Percentiles rank a stretch among this genome's conserved stretches.
phyloP scores from a whole-genome alignment of 2,329 filamentous ascomycete species.

The Pseudogymnoascus sp. region DNA sequence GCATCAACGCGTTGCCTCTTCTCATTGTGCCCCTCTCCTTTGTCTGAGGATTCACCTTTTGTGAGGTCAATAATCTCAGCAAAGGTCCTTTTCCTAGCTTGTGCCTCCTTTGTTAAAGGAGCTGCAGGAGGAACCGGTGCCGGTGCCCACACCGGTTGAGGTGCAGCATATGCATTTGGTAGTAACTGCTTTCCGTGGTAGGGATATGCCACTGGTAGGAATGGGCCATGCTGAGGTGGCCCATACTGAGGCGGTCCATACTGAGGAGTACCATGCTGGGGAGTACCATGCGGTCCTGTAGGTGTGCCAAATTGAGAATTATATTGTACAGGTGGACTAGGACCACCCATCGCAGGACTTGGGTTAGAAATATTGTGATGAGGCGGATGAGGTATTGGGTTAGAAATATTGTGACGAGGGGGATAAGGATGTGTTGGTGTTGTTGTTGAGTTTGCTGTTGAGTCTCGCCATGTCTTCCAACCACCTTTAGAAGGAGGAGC shows the following conservation, averaged over 20 bases:
- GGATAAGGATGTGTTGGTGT: not conserved
- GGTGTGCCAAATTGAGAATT: not conserved
- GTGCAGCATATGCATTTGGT: not conserved
- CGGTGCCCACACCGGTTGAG: not conserved
- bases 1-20: not conserved
- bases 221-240: not conserved
- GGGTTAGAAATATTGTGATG: not conserved
- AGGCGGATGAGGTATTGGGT: not conserved
- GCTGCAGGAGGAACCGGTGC: not conserved
- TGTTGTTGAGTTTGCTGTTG: not conserved
- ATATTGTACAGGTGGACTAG: not conserved
- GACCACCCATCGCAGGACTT: not conserved
- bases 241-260: not conserved
- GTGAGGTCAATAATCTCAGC: slow-evolving; percentile 17
- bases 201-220: no score
- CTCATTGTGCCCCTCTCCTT: not conserved
- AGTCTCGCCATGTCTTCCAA: not conserved
- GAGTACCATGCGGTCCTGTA: not conserved
- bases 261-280: not conserved
- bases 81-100: slow-evolving; percentile 15
- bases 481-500: not conserved
- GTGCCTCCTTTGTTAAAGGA: slow-evolving; percentile 13
- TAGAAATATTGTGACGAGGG: not conserved
- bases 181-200: not conserved
- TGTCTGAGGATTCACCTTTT: slow-evolving; percentile 9